phyloP scores from a whole-genome alignment of 257 asterid species.

The Coffea eugenioides region DNA sequence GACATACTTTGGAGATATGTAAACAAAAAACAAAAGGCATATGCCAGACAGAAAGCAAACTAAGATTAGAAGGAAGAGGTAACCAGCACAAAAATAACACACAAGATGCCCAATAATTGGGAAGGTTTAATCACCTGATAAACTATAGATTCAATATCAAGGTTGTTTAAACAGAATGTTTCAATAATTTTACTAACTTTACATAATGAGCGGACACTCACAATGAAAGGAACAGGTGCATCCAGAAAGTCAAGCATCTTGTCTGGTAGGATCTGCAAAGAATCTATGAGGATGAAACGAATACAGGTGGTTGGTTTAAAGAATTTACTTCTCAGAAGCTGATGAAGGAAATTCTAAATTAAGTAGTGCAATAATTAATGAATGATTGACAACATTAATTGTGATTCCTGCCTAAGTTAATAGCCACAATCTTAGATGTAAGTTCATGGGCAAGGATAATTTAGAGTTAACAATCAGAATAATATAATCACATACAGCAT shows the following conservation, averaged over 20 bases:
- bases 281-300: slow-evolving; percentile 12
- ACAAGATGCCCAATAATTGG: neutral
- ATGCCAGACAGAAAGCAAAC: neutral
- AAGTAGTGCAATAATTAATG: neutral
- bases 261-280: slow-evolving; percentile 78
- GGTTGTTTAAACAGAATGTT: neutral
- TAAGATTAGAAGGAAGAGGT: neutral
- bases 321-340: slow-evolving; percentile 1
- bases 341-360: neutral
- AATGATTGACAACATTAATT: neutral
- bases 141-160: neutral
- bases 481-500: neutral
- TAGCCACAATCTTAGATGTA: neutral
- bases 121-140: neutral
- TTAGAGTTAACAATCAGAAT: neutral
- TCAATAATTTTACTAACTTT: neutral
- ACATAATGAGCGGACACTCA: slow-evolving; percentile 38
- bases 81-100: neutral
- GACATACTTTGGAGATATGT: too few species aligned
- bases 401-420: neutral
- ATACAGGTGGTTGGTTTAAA: neutral
- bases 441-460: neutral
- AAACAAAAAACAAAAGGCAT: neutral
- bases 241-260: slow-evolving; percentile 93
- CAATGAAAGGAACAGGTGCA: slow-evolving; percentile 98